phyloP scores from a whole-genome alignment of 2,329 filamentous ascomycete genomes.

The Immersiporthe knoxdaviesiana region DNA sequence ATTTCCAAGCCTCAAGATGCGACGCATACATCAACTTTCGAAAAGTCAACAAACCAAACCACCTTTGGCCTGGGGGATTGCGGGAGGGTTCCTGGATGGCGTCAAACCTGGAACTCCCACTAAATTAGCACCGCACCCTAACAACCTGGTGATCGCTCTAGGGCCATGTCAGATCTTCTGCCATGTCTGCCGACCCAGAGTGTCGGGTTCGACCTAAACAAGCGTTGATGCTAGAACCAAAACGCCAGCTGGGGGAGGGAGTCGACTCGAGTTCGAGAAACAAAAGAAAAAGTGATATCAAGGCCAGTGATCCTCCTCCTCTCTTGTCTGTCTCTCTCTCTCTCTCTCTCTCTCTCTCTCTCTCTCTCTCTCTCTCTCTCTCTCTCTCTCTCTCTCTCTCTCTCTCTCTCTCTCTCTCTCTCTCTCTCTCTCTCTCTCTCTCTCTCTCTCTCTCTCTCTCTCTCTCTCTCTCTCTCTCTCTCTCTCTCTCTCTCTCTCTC shows the following conservation, averaged over 20 bases:
- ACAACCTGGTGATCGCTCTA: conserved; percentile 32
- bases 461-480: too few relatives aligned
- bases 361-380: too few relatives aligned
- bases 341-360: too few relatives aligned
- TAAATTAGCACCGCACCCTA: conserved; percentile 29
- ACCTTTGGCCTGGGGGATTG: conserved; percentile 19
- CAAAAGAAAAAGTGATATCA: background rate
- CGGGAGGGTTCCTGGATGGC: conserved; percentile 28
- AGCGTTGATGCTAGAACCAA: conserved; percentile 32
- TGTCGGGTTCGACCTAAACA: conserved; percentile 46
- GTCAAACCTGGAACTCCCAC: conserved; percentile 26
- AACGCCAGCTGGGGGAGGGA: conserved; percentile 9
- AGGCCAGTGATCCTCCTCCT: background rate
- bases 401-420: too few relatives aligned
- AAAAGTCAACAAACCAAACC: conserved; percentile 11
- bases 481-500: too few relatives aligned
- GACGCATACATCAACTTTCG: background rate
- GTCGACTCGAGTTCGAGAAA: background rate
- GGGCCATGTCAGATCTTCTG: conserved; percentile 41
- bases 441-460: too few relatives aligned
- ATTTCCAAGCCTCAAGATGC: background rate
- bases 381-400: too few relatives aligned
- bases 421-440: too few relatives aligned
- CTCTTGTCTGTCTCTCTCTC: background rate
- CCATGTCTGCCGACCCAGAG: conserved; percentile 42